Conservation (phyloP, 208 protist species). For the Acanthamoeba healyi region DNA sequence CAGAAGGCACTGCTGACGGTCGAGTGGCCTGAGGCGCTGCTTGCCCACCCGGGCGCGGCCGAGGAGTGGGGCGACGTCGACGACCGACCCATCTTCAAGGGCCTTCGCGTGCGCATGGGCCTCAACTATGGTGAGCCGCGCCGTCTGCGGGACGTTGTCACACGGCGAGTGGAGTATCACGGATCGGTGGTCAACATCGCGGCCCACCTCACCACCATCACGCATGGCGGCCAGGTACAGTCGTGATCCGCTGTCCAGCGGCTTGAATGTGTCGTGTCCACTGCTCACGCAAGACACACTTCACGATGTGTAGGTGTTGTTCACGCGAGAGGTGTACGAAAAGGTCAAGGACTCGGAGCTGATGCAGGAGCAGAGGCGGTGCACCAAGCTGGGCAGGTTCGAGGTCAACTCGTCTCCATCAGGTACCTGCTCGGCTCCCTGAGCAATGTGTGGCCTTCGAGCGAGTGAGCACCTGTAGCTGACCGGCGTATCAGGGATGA, state of each 20-base stretch:
- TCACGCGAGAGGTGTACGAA: neutral
- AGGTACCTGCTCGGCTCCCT: too few relatives aligned
- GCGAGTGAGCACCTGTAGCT: neutral
- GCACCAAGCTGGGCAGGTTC: neutral
- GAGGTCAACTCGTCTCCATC: neutral
- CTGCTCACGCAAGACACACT: too few relatives aligned
- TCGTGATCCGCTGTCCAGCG: too few relatives aligned
- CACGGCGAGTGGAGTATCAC: neutral
- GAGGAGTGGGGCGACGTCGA: constrained; percentile 62
- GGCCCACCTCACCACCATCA: neutral
- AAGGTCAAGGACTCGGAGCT: neutral
- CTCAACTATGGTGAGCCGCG: neutral
- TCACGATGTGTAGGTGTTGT: neutral
- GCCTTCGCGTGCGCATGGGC: constrained; percentile 45
- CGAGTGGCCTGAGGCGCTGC: constrained; percentile 31
- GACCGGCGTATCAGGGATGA: neutral
- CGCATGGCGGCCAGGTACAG: constrained; percentile 43
- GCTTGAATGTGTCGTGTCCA: neutral
- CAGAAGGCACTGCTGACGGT: neutral
- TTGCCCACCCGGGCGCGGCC: constrained; percentile 26
- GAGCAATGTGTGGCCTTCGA: too few relatives aligned
- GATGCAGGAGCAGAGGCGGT: neutral
- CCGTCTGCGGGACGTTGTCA: neutral
- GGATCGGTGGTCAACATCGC: neutral
- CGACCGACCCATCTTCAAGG: constrained; percentile 11